These are phyloP conservation scores for Metarhizium brunneum DNA, from an alignment of 2,329 filamentous ascomycete genomes.

Conservation along the genomic window DNA sequence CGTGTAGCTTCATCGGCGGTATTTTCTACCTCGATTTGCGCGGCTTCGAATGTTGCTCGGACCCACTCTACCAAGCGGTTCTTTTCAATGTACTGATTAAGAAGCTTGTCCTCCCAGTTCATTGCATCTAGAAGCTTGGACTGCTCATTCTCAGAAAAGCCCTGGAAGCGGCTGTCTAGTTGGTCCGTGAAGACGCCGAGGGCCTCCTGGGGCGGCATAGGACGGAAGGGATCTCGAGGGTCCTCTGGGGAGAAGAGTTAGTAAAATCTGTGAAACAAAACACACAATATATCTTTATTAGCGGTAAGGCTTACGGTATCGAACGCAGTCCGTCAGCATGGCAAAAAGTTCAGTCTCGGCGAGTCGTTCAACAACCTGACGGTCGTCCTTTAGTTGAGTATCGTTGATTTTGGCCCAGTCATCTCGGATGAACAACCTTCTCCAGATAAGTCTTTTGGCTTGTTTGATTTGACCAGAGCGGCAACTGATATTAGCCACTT, in stretches of 20 bases:
- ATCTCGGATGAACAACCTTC: constrained; percentile 73
- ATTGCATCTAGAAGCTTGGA: constrained; percentile 64
- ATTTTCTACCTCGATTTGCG: constrained; percentile 23
- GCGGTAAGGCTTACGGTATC: constrained; percentile 45
- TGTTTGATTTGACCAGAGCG: constrained; percentile 48
- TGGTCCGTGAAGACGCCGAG: constrained; percentile 52
- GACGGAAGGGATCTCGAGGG: constrained; percentile 31
- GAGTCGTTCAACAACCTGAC: constrained; percentile 53
- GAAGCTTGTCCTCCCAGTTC: constrained; percentile 57
- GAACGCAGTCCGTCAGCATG: constrained; percentile 55
- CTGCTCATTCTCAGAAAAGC: constrained; percentile 53
- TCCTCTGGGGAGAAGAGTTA: constrained; percentile 28
- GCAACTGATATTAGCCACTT: constrained; percentile 46
- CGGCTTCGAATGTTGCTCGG: constrained; percentile 26
- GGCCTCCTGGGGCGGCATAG: constrained; percentile 41
- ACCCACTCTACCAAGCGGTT: constrained; percentile 63
- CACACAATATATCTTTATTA: neutral
- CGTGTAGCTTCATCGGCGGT: constrained; percentile 22
- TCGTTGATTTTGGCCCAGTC: constrained; percentile 77
- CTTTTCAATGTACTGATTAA: constrained; percentile 57
- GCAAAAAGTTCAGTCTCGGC: constrained; percentile 58
- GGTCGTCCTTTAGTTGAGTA: constrained; percentile 64
- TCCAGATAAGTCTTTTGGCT: constrained; percentile 65
- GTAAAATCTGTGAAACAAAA: constrained; percentile 8
- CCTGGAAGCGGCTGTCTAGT: constrained; percentile 50